Percentiles rank a stretch among this genome's conserved stretches.
phyloP scores from a whole-genome alignment of 2,329 filamentous ascomycete genomes.

The Magnaporthiopsis poae region DNA sequence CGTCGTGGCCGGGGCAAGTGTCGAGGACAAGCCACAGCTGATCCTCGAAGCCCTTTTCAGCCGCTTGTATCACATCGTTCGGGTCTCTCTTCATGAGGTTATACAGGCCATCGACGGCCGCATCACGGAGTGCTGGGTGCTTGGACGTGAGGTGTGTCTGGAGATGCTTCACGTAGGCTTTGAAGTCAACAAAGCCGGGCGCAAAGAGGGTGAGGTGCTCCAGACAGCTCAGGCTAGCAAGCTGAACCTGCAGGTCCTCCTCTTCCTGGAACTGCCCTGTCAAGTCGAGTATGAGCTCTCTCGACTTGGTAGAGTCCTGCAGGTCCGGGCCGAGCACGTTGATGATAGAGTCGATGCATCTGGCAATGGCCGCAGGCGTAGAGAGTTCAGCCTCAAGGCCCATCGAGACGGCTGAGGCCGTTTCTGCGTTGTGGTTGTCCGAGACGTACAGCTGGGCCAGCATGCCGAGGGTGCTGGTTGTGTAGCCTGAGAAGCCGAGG shows the following conservation, averaged over 20 bases:
- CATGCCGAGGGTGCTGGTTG: conserved; percentile 85
- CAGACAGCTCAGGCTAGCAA: conserved; percentile 70
- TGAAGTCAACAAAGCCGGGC: conserved; percentile 74
- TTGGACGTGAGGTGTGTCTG: conserved; percentile 68
- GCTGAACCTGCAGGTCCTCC: conserved; percentile 52
- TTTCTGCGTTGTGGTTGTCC: conserved; percentile 82
- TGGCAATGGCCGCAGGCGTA: conserved; percentile 62
- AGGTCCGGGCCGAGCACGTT: conserved; percentile 93
- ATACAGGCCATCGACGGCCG: conserved; percentile 78
- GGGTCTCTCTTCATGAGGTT: conserved; percentile 92
- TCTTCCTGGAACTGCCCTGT: conserved; percentile 75
- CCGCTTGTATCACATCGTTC: conserved; percentile 67
- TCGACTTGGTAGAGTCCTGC: conserved; percentile 82
- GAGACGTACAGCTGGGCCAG: conserved; percentile 84
- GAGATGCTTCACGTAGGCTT: conserved; percentile 70
- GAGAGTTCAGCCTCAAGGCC: conserved; percentile 84
- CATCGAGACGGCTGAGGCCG: conserved; percentile 68
- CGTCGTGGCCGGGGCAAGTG: conserved; percentile 61
- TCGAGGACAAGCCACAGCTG: conserved; percentile 87
- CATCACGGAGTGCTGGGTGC: conserved; percentile 60
- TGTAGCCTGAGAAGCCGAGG: conserved; percentile 81
- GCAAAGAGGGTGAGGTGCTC: conserved; percentile 91
- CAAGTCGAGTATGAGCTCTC: conserved; percentile 81
- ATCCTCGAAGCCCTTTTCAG: conserved; percentile 72
- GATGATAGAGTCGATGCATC: conserved; percentile 88